phyloP scores from a whole-genome alignment of 306 rosid species.

The Trifolium pratense region DNA sequence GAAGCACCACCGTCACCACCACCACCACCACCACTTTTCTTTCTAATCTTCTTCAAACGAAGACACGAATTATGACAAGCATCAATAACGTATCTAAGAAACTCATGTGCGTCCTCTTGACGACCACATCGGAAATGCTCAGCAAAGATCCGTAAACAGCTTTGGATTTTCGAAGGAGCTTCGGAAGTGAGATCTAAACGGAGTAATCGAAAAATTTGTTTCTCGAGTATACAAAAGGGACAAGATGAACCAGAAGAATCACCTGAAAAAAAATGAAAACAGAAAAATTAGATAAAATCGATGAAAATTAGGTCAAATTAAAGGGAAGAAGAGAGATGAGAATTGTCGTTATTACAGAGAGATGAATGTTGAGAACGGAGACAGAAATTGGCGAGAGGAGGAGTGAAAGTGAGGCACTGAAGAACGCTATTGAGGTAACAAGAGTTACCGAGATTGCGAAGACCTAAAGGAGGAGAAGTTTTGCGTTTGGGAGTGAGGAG shows the following conservation, averaged over 20 bases:
- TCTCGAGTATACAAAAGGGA: conserved; percentile 88
- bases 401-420: conserved; percentile 98
- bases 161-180: conserved; percentile 76
- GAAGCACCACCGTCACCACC: conserved; percentile 28
- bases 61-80: conserved; percentile 96
- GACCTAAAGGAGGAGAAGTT: conserved; percentile 84
- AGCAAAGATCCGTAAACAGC: conserved; percentile 75
- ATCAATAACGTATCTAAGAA: conserved; percentile 87
- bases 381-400: conserved; percentile 99
- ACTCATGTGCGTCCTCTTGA: conserved; percentile 98
- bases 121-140: conserved; percentile 81
- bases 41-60: conserved; percentile 79
- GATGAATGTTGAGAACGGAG: conserved; percentile 82
- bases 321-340: background rate
- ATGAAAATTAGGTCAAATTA: background rate
- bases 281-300: background rate
- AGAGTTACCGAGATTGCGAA: conserved; percentile 91
- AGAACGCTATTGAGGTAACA: conserved; percentile 99
- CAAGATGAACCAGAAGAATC: conserved; percentile 68
- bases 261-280: conserved; percentile 52
- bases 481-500: conserved; percentile 81
- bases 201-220: conserved; percentile 77
- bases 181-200: conserved; percentile 70
- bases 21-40: conserved; percentile 35
- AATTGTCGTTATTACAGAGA: conserved; percentile 46